These are phyloP conservation scores for Hymenoscyphus fraxineus DNA, from an alignment of 2,329 filamentous ascomycete species.

Conservation along the genomic window DNA sequence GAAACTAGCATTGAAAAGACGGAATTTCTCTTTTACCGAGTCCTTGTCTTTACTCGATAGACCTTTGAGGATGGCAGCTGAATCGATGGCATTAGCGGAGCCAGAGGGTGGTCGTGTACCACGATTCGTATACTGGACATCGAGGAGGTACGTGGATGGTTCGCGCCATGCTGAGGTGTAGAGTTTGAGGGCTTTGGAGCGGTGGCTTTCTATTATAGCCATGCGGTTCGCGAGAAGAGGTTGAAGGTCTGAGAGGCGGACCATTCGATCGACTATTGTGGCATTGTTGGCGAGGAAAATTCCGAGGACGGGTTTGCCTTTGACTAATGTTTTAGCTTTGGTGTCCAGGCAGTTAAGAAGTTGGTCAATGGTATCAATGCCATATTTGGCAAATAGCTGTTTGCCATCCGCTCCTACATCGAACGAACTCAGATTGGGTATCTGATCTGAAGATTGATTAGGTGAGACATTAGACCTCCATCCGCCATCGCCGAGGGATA, in stretches of 20 bases:
- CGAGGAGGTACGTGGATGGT: constrained; percentile 76
- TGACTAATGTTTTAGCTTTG: constrained; percentile 69
- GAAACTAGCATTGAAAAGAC: constrained; percentile 83
- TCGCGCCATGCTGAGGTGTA: constrained; percentile 90
- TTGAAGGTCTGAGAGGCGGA: constrained; percentile 74
- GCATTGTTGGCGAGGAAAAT: constrained; percentile 91
- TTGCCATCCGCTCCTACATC: constrained; percentile 86
- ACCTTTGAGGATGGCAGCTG: constrained; percentile 76
- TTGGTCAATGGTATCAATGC: constrained; percentile 80
- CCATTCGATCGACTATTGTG: constrained; percentile 77
- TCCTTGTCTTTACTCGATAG: constrained; percentile 90
- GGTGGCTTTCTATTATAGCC: constrained; percentile 72
- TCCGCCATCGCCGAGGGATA: constrained; percentile 87
- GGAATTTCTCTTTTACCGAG: constrained; percentile 93
- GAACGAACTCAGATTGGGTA: constrained; percentile 71
- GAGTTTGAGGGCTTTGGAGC: constrained; percentile 76
- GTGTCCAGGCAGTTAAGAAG: constrained; percentile 72
- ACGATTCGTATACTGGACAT: constrained; percentile 87
- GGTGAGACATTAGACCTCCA: constrained; percentile 63
- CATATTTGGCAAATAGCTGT: constrained; percentile 86
- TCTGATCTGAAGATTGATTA: constrained; percentile 57
- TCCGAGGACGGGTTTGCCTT: constrained; percentile 73
- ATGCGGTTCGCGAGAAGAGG: constrained; percentile 66
- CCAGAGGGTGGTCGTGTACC: constrained; percentile 61
- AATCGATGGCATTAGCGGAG: constrained; percentile 63